These are phyloP conservation scores for Casuarina cunninghamiana DNA, from an alignment of 306 rosid genomes.

Conservation along the genomic window DNA sequence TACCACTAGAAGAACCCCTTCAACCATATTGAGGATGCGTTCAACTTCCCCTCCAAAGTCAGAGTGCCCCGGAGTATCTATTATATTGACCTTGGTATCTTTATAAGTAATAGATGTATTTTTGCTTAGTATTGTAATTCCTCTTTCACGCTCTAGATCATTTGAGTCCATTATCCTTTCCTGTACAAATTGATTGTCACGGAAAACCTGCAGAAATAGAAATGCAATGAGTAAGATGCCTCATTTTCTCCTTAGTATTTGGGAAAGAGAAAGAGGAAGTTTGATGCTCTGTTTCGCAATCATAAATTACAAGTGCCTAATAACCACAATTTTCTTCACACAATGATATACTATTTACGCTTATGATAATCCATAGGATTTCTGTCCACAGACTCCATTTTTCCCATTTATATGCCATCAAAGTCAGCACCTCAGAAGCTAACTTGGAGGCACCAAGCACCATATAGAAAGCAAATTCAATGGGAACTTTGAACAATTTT, in stretches of 20 bases:
- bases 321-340: neutral
- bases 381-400: neutral
- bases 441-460: neutral
- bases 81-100: slow-evolving; percentile 85
- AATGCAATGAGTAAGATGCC: slow-evolving; percentile 20
- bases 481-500: neutral
- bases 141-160: slow-evolving; percentile 98
- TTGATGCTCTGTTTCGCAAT: neutral
- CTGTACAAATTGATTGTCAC: slow-evolving; percentile 87
- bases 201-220: slow-evolving; percentile 71
- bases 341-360: neutral
- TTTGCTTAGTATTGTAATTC: slow-evolving; percentile 92
- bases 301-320: neutral
- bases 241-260: slow-evolving; percentile 17
- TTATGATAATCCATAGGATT: neutral
- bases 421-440: neutral
- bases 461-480: neutral
- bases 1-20: slow-evolving; percentile 99
- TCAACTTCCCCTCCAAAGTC: slow-evolving; percentile 99
- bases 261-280: slow-evolving; percentile 5
- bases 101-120: slow-evolving; percentile 88
- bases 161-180: slow-evolving; percentile 99
- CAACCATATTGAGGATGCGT: slow-evolving; percentile 97
- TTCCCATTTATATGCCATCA: slow-evolving; percentile 5
- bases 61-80: slow-evolving; percentile 99